phyloP scores from a whole-genome alignment of 2,329 filamentous ascomycete genomes.

The Setomelanomma holmii region DNA sequence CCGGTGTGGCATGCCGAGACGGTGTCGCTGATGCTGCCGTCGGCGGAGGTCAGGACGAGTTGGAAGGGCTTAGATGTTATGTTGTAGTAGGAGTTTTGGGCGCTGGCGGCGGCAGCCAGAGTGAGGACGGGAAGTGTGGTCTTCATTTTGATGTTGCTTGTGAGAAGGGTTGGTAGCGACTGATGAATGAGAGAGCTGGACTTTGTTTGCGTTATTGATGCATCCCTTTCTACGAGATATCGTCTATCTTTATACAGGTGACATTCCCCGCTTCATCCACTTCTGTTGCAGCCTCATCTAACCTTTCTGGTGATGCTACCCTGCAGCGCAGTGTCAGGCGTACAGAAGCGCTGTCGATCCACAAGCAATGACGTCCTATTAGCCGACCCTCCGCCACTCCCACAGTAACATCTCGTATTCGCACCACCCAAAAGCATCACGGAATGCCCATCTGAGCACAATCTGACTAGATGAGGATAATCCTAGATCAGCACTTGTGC shows the following conservation, averaged over 20 bases:
- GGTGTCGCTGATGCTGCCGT: slow-evolving; percentile 49
- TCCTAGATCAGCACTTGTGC: slow-evolving; percentile 21
- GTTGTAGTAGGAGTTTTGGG: slow-evolving; percentile 35
- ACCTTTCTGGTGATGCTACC: slow-evolving; percentile 9
- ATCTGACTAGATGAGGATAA: slow-evolving; percentile 12
- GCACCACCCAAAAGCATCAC: slow-evolving; percentile 4
- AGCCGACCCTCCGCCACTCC: slow-evolving; percentile 16
- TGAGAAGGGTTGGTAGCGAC: neutral
- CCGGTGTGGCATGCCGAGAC: slow-evolving; percentile 57
- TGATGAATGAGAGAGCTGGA: neutral
- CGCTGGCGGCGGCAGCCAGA: slow-evolving; percentile 26
- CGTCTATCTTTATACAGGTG: slow-evolving; percentile 15
- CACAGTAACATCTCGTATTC: slow-evolving; percentile 12
- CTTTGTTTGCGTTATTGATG: neutral
- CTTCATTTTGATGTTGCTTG: slow-evolving; percentile 28
- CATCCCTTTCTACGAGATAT: slow-evolving; percentile 7
- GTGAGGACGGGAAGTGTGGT: slow-evolving; percentile 22
- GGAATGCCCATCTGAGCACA: slow-evolving; percentile 10
- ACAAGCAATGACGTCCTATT: slow-evolving; percentile 14
- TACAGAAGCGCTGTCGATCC: slow-evolving; percentile 8
- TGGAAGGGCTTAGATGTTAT: slow-evolving; percentile 55
- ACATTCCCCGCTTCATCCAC: neutral
- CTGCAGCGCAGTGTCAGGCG: slow-evolving; percentile 17
- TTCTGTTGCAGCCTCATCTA: slow-evolving; percentile 10
- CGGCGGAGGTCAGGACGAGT: slow-evolving; percentile 49